These are phyloP conservation scores for Scheffersomyces titani DNA, from an alignment of 1,139 yeast species.

Conservation along the genomic window DNA sequence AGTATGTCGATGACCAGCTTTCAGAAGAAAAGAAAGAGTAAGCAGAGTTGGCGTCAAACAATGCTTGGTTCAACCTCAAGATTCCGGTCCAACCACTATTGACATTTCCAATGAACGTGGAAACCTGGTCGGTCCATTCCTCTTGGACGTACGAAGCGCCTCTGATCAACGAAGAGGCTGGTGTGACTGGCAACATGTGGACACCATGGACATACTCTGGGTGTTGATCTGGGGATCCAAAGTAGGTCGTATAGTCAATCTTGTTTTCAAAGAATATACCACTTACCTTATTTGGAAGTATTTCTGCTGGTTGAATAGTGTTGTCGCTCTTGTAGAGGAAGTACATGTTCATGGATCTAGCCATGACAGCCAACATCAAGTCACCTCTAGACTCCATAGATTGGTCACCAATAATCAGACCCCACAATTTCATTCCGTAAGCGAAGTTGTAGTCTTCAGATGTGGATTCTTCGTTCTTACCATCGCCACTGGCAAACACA, in stretches of 20 bases:
- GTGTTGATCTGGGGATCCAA: conserved; percentile 50
- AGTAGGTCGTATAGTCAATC: conserved; percentile 87
- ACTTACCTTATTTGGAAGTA: conserved; percentile 65
- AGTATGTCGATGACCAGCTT: conserved; percentile 49
- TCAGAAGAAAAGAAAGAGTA: conserved; percentile 65
- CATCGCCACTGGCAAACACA: conserved; percentile 67
- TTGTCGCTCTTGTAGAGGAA: conserved; percentile 60
- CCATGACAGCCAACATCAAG: conserved; percentile 67
- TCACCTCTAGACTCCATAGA: conserved; percentile 80
- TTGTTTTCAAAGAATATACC: conserved; percentile 87
- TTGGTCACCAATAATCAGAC: conserved; percentile 64
- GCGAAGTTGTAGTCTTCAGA: conserved; percentile 82
- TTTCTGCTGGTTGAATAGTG: conserved; percentile 55
- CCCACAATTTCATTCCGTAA: conserved; percentile 85
- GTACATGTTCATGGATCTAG: conserved; percentile 63
- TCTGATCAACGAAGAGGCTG: conserved; percentile 78
- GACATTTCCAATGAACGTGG: conserved; percentile 52
- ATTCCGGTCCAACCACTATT: conserved; percentile 90
- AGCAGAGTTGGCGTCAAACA: conserved; percentile 66
- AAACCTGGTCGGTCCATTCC: conserved; percentile 71
- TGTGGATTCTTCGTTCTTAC: conserved; percentile 78
- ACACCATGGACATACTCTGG: conserved; percentile 91
- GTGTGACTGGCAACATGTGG: conserved; percentile 90
- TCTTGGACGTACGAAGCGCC: conserved; percentile 66
- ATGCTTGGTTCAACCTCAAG: conserved; percentile 73